phyloP scores from a whole-genome alignment of 177 flowering plant genomes.

The Vitis hybrid region DNA sequence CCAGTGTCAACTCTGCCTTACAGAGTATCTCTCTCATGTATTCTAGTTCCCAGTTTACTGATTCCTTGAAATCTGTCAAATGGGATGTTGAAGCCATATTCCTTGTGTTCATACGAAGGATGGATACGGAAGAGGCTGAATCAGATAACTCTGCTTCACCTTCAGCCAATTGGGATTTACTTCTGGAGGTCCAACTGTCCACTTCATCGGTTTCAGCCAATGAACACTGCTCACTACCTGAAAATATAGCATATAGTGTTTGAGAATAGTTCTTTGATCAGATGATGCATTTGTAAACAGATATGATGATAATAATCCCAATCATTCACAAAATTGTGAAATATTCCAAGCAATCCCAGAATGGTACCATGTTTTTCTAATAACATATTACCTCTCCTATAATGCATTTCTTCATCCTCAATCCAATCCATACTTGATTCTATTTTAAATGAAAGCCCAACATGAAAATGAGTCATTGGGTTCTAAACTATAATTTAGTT shows the following conservation, averaged over 20 bases:
- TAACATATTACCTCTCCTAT: too few relatives aligned
- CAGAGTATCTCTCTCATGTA: conserved; percentile 33
- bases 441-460: background rate
- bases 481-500: background rate
- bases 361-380: too few relatives aligned
- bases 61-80: conserved; percentile 3
- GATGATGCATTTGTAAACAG: background rate
- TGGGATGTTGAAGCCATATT: conserved; percentile 1
- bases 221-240: conserved; percentile 20
- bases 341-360: too few relatives aligned
- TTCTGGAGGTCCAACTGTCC: conserved; percentile 7
- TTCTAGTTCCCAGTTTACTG: conserved; percentile 38
- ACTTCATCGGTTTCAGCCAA: conserved; percentile 11
- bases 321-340: too few relatives aligned
- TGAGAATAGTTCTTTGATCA: background rate
- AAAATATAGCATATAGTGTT: background rate
- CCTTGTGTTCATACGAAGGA: conserved; percentile 7
- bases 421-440: background rate
- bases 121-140: conserved; percentile 25
- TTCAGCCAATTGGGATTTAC: conserved; percentile 11
- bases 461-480: background rate
- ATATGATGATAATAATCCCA: background rate
- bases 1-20: conserved; percentile 22
- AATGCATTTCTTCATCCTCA: background rate
- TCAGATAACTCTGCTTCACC: conserved; percentile 28